phyloP scores from a whole-genome alignment of 1,284 basidiomycete genomes.

The Cutaneotrichosporon curvatum region DNA sequence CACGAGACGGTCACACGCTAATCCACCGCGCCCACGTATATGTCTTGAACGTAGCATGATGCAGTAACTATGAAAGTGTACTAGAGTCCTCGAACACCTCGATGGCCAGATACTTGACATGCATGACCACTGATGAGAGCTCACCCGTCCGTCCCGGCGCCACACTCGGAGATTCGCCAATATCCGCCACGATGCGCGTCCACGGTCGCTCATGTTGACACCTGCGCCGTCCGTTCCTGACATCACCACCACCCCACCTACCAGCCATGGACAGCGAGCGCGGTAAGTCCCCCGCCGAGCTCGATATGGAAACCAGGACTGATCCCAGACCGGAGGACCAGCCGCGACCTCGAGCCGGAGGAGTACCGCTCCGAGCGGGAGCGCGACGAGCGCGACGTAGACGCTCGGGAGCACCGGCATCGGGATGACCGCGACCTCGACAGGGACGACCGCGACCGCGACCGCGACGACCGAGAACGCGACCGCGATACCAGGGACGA shows the following conservation, averaged over 20 bases:
- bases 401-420: conserved; percentile 4
- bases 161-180: conserved; percentile 10
- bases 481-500: background rate
- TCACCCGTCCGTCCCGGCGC: background rate
- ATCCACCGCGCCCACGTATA: too few species aligned
- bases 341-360: conserved; percentile 2
- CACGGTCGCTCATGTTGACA: conserved; percentile 1
- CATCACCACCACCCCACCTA: background rate
- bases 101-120: too few species aligned
- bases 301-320: background rate
- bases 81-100: too few species aligned
- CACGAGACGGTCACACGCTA: too few species aligned
- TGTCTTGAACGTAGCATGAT: too few species aligned
- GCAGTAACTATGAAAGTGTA: too few species aligned
- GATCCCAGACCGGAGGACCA: background rate
- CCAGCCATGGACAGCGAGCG: background rate
- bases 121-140: background rate
- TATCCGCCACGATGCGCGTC: too few species aligned
- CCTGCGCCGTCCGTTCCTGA: background rate
- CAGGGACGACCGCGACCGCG: conserved; percentile 3
- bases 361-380: background rate
- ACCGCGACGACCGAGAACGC: too few species aligned
- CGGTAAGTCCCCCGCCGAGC: too few species aligned
- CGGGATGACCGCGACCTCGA: conserved; percentile 4
- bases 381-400: background rate